phyloP scores from a whole-genome alignment of 495 filamentous ascomycete genomes.

The Hyaloscypha finlandica region DNA sequence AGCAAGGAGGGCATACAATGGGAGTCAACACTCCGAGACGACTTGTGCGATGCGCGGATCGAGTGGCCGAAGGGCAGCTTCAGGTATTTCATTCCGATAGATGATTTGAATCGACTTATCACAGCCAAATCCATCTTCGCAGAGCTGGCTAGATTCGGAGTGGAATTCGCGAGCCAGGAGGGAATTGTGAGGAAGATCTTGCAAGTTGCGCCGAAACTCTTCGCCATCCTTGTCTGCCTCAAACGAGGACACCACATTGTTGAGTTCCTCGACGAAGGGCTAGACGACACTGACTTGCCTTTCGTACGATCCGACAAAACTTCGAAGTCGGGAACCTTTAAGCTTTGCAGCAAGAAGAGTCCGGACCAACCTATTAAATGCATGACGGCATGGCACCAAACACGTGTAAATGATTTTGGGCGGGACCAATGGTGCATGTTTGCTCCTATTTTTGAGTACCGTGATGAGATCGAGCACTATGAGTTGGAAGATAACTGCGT shows the following conservation, averaged over 20 bases:
- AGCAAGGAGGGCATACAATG: neutral
- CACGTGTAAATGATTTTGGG: neutral
- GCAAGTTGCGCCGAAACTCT: slow-evolving; percentile 1
- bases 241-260: neutral
- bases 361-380: slow-evolving; percentile 3
- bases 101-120: neutral
- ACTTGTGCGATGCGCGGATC: neutral
- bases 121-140: neutral
- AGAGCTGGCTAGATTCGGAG: no score
- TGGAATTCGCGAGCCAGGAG: neutral
- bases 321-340: neutral
- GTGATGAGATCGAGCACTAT: slow-evolving; percentile 1
- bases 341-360: neutral
- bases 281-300: slow-evolving; percentile 14
- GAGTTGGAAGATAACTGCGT: slow-evolving; percentile 7
- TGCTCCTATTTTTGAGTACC: slow-evolving; percentile 5
- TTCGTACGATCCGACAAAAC: slow-evolving; percentile 6
- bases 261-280: slow-evolving; percentile 7
- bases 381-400: neutral
- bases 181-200: neutral
- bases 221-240: slow-evolving; percentile 7
- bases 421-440: slow-evolving; percentile 14
- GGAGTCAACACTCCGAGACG: neutral
- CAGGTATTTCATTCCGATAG: slow-evolving; percentile 8
- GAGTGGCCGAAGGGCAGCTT: neutral